These are phyloP conservation scores for Calcarisporium arbuscula DNA, from an alignment of 2,329 filamentous ascomycete species.

Conservation along the genomic window DNA sequence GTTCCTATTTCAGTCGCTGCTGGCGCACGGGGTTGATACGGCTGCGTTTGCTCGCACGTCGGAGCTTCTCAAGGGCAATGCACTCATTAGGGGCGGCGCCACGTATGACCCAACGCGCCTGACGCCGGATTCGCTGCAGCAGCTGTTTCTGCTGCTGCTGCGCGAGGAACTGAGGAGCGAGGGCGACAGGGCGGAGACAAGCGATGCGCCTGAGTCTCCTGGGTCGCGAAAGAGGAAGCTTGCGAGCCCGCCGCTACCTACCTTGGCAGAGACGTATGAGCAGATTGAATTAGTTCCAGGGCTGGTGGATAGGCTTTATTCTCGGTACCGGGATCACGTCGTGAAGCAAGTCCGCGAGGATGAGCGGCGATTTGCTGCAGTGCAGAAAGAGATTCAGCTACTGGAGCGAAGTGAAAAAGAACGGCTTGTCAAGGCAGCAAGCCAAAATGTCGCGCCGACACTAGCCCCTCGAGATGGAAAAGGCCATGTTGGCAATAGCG, in stretches of 20 bases:
- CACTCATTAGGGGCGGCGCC: slow-evolving; percentile 61
- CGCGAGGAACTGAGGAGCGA: slow-evolving; percentile 63
- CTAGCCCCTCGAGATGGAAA: slow-evolving; percentile 27
- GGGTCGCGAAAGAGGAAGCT: slow-evolving; percentile 71
- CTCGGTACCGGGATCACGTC: slow-evolving; percentile 63
- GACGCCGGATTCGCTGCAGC: slow-evolving; percentile 69
- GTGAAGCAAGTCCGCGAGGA: slow-evolving; percentile 68
- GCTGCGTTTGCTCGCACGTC: slow-evolving; percentile 67
- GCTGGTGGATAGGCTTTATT: slow-evolving; percentile 68
- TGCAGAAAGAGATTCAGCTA: slow-evolving; percentile 62
- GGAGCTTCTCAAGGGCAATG: slow-evolving; percentile 65
- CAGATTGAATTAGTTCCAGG: slow-evolving; percentile 63
- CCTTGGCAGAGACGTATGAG: slow-evolving; percentile 59
- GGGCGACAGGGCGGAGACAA: slow-evolving; percentile 23
- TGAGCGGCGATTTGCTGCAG: slow-evolving; percentile 57
- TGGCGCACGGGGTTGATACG: slow-evolving; percentile 58
- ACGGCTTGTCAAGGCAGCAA: slow-evolving; percentile 28
- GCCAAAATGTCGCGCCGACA: slow-evolving; percentile 24
- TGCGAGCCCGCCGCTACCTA: slow-evolving; percentile 55
- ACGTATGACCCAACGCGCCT: slow-evolving; percentile 70
- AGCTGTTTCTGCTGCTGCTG: slow-evolving; percentile 70
- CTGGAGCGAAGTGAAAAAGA: slow-evolving; percentile 49
- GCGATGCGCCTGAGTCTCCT: slow-evolving; percentile 43
- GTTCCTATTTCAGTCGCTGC: slow-evolving; percentile 75
- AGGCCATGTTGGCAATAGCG: too few species aligned